Evolutionary conservation across 2,329 filamentous ascomycete genomes (phyloP), one percentile per base, ranked within the genome.

Genomic region (Fulvia fulva): DNA sequence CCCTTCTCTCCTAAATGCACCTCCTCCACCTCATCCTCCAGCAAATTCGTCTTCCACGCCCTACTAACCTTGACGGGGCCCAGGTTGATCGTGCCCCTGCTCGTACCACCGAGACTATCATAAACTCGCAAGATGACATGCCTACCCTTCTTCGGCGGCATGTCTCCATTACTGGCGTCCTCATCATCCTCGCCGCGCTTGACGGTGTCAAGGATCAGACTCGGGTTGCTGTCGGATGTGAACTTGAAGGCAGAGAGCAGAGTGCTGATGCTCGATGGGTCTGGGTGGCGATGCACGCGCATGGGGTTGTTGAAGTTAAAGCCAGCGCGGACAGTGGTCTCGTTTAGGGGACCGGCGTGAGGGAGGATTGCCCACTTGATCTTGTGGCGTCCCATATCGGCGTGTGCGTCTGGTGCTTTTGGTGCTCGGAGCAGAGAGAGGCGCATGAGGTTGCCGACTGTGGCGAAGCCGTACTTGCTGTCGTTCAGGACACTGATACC

Each of bases 401-500:
- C 93, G 68, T 96, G 87, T 5, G 86, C 91, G 73, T 97, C 93
- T 0, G 93, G 93, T 0, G 93, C 92, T 73, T 97, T 97, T 22
- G 93, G 89, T 5, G 91, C 87, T 43, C 93, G 87, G 19, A 97
- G 82, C 21, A 97, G 81, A 14, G 88, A 92, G 9, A 97, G 80
- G 4, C 93, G 86, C 93, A 97, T 97, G 56, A 91, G 74, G 71
- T 89, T 94, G 45, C 93, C 93, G 49, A 83, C 85, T 14, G 91
- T 96, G 22, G 93, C 93, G 71, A 97, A 97, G 19, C 93, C 93
- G 71, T 96, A 97, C 74, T 97, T 97, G 77, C 87, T 90, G 74
- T 97, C 92, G 70, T 97, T 97, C 59, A 97, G 82, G 62, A 97
- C 89, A 2, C 90, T 93, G 7, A 97, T 91, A 63, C 92, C 92